Evolutionary conservation across 495 filamentous ascomycete species (phyloP).

Genomic region (Neurospora sp.): DNA sequence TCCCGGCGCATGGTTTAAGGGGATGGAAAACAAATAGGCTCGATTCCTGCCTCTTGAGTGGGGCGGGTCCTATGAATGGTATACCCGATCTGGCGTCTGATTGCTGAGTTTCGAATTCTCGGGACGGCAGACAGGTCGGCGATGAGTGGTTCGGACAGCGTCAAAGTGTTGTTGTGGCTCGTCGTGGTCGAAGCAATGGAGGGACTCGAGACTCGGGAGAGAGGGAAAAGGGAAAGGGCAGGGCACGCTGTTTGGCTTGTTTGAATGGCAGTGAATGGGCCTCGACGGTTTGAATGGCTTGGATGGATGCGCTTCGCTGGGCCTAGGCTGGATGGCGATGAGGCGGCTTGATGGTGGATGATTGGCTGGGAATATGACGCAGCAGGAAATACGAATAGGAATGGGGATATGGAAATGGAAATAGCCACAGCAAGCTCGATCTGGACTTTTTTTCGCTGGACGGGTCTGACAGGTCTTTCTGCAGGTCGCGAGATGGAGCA

Average conservation of each 20-base stretch:
- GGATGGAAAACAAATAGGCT: neutral
- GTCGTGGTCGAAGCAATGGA: neutral
- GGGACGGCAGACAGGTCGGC: neutral
- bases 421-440: neutral
- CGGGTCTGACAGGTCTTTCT: neutral
- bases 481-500: neutral
- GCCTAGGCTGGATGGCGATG: neutral
- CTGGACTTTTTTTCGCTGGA: neutral
- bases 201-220: neutral
- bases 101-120: neutral
- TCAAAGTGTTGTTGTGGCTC: neutral
- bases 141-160: neutral
- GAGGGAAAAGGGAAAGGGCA: neutral
- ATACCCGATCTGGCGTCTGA: neutral
- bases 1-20: constrained; percentile 10
- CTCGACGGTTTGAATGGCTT: neutral
- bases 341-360: neutral
- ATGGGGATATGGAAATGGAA: neutral
- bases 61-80: neutral
- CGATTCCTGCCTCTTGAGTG: neutral
- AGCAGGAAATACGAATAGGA: neutral
- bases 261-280: neutral
- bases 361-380: neutral
- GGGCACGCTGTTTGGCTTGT: neutral
- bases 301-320: neutral